Evolutionary conservation across 2,329 filamentous ascomycete species (phyloP), one percentile per base, ranked within the genome.

Genomic region (Exophiala alcalophila): DNA sequence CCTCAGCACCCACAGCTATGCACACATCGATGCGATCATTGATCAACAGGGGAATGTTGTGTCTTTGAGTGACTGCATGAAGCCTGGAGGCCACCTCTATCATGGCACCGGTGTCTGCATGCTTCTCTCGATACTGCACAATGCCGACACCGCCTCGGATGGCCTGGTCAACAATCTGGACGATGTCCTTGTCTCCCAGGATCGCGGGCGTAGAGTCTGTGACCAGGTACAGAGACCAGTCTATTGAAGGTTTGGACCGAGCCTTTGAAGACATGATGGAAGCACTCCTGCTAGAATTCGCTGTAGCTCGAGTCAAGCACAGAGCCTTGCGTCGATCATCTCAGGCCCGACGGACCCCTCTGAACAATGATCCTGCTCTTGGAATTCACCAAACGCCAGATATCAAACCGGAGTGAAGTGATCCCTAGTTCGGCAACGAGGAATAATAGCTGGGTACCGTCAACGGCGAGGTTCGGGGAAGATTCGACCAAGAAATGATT

Each of bases 1-100:
- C 92, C 68, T 96, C 91, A 44, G 86, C 92, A 9, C 81, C 86
- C 29, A 90, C 77, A 10, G 88, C 89, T 12, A 88, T 74, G 6
- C 89, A 90, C 18, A 97, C 86, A 61, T 95, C 90, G 4, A 96
- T 78, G 9, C 90, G 81, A 63, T 97, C 92, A 61, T 97, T 97
- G 70, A 97, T 89, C 40, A 97, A 71, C 44, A 97, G 75, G 20
- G 91, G 91, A 3, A 95, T 79, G 11, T 73, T 72, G 59, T 84
- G 73, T 32, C 71, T 70, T 52, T 71, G 71, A 14, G 88, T 91
- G 50, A 92, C 69, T 25, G 69, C 64, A 62, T 94, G 89, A 36
- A 97, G 74, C 53, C 70, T 74, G 56, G 74, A 76, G 11, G 83
- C 90, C 28, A 76, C 85, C n/a, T 74, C 68, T 33, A 95, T 77